phyloP scores from a whole-genome alignment of 495 filamentous ascomycete species.

The Aspergillus nidulans region DNA sequence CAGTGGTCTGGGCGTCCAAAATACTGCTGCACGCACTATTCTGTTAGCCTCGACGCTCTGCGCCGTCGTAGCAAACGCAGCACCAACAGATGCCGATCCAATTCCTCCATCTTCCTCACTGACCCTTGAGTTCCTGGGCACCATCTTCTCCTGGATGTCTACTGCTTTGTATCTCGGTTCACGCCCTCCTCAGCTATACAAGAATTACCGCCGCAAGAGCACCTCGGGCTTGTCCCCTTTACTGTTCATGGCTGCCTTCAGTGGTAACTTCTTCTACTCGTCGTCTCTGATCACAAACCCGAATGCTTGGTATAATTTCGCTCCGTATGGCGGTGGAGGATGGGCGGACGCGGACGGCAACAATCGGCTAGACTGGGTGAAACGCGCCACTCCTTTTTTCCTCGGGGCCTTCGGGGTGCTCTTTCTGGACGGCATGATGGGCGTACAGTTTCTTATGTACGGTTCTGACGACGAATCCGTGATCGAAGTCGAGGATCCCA shows the following conservation, averaged over 20 bases:
- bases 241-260: constrained; percentile 68
- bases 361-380: constrained; percentile 53
- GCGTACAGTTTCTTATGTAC: constrained; percentile 60
- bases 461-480: constrained; percentile 40
- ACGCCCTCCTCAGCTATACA: constrained; percentile 66
- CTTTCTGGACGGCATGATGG: constrained; percentile 60
- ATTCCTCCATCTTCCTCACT: constrained; percentile 20
- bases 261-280: constrained; percentile 71
- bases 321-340: constrained; percentile 60
- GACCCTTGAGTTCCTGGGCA: constrained; percentile 47
- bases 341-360: constrained; percentile 61
- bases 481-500: constrained; percentile 29
- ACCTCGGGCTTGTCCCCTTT: constrained; percentile 65
- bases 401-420: constrained; percentile 68
- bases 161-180: constrained; percentile 65
- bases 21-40: constrained; percentile 39
- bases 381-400: constrained; percentile 61
- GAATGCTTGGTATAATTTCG: constrained; percentile 58
- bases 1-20: constrained; percentile 27
- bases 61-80: constrained; percentile 42
- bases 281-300: constrained; percentile 63
- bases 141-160: constrained; percentile 60
- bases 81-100: constrained; percentile 26
- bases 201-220: constrained; percentile 62
- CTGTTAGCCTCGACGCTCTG: constrained; percentile 44